Percentiles rank a stretch among this genome's conserved stretches.
Evolutionary conservation across 2,329 filamentous ascomycete species (phyloP).

Genomic region (Aureobasidium sp.): DNA sequence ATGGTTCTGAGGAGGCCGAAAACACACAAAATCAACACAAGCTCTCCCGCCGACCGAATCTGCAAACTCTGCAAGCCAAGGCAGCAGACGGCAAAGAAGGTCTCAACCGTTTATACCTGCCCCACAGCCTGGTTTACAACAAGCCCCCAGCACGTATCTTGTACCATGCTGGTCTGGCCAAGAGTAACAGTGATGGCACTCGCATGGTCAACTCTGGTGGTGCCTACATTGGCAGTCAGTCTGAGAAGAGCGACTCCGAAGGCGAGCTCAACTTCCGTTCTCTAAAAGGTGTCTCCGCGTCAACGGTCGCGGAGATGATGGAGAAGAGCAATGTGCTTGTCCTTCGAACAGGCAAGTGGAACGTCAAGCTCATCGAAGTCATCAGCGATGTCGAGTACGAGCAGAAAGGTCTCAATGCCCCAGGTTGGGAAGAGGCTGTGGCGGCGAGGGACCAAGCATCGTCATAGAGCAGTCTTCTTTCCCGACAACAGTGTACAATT

Average conservation of each 20-base stretch:
- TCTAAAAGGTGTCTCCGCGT: slow-evolving; percentile 51
- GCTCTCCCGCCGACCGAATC: neutral
- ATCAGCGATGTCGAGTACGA: slow-evolving; percentile 47
- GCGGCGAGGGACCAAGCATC: neutral
- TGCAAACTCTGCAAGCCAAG: neutral
- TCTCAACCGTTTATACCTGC: slow-evolving; percentile 14
- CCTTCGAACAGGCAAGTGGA: slow-evolving; percentile 52
- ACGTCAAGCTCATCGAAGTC: slow-evolving; percentile 48
- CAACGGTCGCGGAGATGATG: slow-evolving; percentile 52
- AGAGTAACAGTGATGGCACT: slow-evolving; percentile 22
- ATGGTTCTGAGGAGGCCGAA: slow-evolving; percentile 58
- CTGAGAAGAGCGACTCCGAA: slow-evolving; percentile 26
- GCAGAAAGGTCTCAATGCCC: slow-evolving; percentile 35
- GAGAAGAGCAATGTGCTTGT: slow-evolving; percentile 34
- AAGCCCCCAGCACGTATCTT: slow-evolving; percentile 23
- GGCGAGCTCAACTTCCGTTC: slow-evolving; percentile 53
- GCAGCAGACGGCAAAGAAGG: neutral
- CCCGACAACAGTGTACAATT: neutral
- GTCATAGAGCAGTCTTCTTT: neutral
- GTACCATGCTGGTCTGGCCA: slow-evolving; percentile 24
- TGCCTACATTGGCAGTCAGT: slow-evolving; percentile 22
- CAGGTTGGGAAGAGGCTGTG: slow-evolving; percentile 40
- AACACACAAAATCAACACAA: slow-evolving; percentile 50
- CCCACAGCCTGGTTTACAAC: slow-evolving; percentile 20
- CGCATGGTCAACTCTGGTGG: slow-evolving; percentile 25